Evolutionary conservation across 306 rosid genomes (phyloP), one percentile per base, ranked within the genome.

Genomic region (Glycine soja): DNA sequence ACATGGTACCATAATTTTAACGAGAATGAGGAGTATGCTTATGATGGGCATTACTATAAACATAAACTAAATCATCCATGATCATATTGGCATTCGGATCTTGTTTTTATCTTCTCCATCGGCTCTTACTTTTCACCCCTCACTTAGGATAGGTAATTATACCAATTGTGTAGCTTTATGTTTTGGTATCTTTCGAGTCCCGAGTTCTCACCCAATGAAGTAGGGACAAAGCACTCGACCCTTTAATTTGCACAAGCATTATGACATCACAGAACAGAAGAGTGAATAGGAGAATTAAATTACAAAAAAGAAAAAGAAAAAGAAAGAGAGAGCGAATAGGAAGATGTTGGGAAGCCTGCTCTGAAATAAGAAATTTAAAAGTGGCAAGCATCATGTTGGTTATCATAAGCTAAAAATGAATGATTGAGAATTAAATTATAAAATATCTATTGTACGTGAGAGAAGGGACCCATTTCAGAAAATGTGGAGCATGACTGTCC

Each of bases 1-100:
- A 78, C 93, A 89, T 89, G 89, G 63, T 54, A 46, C 86, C 83
- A 89, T 89, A 88, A 90, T 92, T 90, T 88, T 86, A 86, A 51
- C 84, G 72, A 79, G 84, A 86, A 85, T 47, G 54, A 76, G 88
- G 89, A 89, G 67, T 82, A 62, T 84, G 88, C 84, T 83, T 87
- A 88, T 88, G 77, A 88, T 88, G 88, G 65, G 75, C 76, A 79
- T 58, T 72, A 51, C 66, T 78, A 64, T 80, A 75, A 70, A 24
- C 82, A 58, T 68, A 59, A 81, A 84, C 69, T 16, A 77, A 72
- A 32, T 51, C 76, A 81, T 24, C 53, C 85, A 64, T 64, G 57
- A 73, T 77, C 51, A 69, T 32, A 56, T 43, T 69, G 46, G 69
- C 81, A 66, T 71, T 69, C 48, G n/a, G 76, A 51, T 47, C 50